Conservation (phyloP, 306 rosid genomes). For the Quercus engelmannii region DNA sequence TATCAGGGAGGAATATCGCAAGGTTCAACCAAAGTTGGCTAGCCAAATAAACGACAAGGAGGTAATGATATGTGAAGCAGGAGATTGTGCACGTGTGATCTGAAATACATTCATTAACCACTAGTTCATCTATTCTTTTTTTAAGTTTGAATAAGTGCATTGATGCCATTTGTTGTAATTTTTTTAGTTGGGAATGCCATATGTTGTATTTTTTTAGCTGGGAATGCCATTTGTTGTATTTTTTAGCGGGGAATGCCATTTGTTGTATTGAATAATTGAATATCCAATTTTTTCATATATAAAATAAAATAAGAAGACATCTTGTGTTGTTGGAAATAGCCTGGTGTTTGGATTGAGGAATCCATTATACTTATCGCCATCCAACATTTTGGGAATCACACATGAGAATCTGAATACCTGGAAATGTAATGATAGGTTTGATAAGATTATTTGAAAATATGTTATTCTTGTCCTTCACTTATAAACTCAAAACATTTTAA, state of each 20-base stretch:
- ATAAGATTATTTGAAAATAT: too few relatives aligned
- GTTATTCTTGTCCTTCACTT: too few relatives aligned
- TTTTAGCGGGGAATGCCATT: background rate
- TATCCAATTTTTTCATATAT: background rate
- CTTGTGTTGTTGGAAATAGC: background rate
- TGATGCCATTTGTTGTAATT: too few relatives aligned
- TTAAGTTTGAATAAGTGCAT: too few relatives aligned
- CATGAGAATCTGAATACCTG: too few relatives aligned
- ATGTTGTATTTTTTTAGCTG: too few relatives aligned
- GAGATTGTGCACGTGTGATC: slow-evolving; percentile 66
- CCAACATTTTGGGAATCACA: too few relatives aligned
- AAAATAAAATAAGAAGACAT: background rate
- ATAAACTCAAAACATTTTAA: too few relatives aligned
- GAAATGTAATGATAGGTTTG: too few relatives aligned
- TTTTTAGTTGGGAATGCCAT: too few relatives aligned
- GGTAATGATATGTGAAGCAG: slow-evolving; percentile 70
- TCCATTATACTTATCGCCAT: background rate
- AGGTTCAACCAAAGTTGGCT: slow-evolving; percentile 64
- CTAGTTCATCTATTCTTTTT: background rate
- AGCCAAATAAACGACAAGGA: slow-evolving; percentile 30
- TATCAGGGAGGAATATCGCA: slow-evolving; percentile 60
- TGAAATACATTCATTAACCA: slow-evolving; percentile 12
- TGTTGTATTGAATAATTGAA: background rate
- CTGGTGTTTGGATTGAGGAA: background rate
- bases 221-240: too few relatives aligned